These are phyloP conservation scores for Flaveria linearis DNA, from an alignment of 129 eudicot genomes.

Conservation along the genomic window DNA sequence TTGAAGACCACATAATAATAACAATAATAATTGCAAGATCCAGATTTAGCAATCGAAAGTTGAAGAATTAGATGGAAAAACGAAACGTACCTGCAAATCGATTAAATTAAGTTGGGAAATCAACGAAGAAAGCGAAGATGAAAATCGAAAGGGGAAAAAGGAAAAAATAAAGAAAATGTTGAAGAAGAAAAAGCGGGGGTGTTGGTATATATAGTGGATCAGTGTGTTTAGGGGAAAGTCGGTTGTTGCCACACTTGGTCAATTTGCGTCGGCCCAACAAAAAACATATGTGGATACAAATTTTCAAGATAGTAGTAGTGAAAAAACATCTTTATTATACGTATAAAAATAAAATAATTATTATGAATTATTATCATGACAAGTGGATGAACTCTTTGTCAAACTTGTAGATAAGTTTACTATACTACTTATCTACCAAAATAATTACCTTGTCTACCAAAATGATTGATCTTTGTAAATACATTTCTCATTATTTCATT, in stretches of 20 bases:
- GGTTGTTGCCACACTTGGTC: slow-evolving; percentile 22
- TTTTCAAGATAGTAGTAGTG: too few species aligned
- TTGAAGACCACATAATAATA: slow-evolving; percentile 3
- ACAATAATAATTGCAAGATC: background rate
- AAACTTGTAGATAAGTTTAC: too few species aligned
- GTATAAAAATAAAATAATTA: too few species aligned
- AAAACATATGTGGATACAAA: background rate
- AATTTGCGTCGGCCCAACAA: slow-evolving; percentile 12
- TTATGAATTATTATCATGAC: too few species aligned
- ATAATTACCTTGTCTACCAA: too few species aligned
- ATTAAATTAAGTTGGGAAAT: slow-evolving; percentile 21
- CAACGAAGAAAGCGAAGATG: background rate
- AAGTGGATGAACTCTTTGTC: too few species aligned
- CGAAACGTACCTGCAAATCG: slow-evolving; percentile 27
- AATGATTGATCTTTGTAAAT: too few species aligned
- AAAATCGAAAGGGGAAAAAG: slow-evolving; percentile 3
- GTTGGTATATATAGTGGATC: slow-evolving; percentile 27
- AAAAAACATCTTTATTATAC: too few species aligned
- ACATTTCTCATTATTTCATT: too few species aligned
- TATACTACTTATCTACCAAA: too few species aligned
- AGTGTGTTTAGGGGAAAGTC: slow-evolving; percentile 11
- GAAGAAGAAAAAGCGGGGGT: background rate
- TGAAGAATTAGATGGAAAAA: background rate
- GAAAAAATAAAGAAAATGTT: slow-evolving; percentile 20
- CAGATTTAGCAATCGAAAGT: slow-evolving; percentile 14